Evolutionary conservation across 208 protist species (phyloP), one percentile per base, ranked within the genome.

Genomic region (Leishmania turanica): DNA sequence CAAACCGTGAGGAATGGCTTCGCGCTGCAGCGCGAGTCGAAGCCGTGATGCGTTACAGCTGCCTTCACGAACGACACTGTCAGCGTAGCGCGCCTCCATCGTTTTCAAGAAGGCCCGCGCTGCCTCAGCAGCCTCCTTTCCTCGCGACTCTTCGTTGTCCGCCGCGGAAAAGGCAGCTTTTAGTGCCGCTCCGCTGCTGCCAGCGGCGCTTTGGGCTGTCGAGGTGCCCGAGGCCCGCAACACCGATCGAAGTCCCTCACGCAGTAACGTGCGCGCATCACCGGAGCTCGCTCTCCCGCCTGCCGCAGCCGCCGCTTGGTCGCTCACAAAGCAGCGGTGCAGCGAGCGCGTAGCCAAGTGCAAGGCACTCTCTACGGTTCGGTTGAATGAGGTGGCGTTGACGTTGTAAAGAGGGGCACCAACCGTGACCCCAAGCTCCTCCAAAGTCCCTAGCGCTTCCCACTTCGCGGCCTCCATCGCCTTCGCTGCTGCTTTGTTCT

Each of bases 51-150:
- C 56, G n/a, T 58, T 54, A 8, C 47, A 60, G 49, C 64, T 17
- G 17, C 54, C 21, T 5, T 77, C 37, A 3, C 11, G 49, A 8
- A 7, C 5, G 2, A 51, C 21, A 3, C 74, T 49, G 47, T 45
- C 40, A 27, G 34, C 9, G 65, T 60, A 72, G 17, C 77, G 82
- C 42, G 51, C 62, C 72, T 85, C 78, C 73, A 85, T 66, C 6
- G 70, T 17, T 15, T 53, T 21, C 21, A 93, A 78, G 80, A 90
- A 93, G 2, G 68, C 51, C 3, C 82, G 70, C 75, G 80, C 65
- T 4, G n/a, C 51, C 24, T 51, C 47, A 27, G 49, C n/a, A 5
- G 13, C n/a, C 51, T 76, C 72, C 53, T 62, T 42, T 13, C 13
- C 53, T 27, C 24, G 31, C 34, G 72, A 21, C 11, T 62, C 17